These are phyloP conservation scores for Candida tetrigidarum DNA, from an alignment of 1,139 yeast species.

Conservation along the genomic window DNA sequence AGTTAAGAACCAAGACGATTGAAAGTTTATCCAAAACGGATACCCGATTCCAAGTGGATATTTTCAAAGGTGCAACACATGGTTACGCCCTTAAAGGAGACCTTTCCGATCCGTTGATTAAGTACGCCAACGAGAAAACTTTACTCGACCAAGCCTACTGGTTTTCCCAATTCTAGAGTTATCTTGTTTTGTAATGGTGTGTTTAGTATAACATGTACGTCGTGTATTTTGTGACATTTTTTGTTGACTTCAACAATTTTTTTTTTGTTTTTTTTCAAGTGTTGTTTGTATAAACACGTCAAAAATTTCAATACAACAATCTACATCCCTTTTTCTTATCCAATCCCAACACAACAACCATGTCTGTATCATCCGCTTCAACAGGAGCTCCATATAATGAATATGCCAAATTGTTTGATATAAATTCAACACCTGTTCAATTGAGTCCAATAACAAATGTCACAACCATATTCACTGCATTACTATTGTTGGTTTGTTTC, in stretches of 20 bases:
- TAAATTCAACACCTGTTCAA: conserved; percentile 31
- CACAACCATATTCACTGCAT: conserved; percentile 22
- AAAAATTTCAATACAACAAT: neutral
- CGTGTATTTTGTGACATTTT: neutral
- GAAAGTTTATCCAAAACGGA: conserved; percentile 41
- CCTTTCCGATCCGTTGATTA: conserved; percentile 49
- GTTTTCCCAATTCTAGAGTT: neutral
- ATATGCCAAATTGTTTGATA: conserved; percentile 26
- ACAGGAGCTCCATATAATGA: conserved; percentile 38
- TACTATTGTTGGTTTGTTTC: conserved; percentile 36
- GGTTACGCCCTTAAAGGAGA: conserved; percentile 85
- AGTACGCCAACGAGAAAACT: conserved; percentile 72
- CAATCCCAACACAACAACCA: conserved; percentile 1
- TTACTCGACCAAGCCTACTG: conserved; percentile 51
- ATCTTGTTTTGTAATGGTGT: too few species aligned
- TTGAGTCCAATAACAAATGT: conserved; percentile 19
- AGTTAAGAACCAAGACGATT: conserved; percentile 64
- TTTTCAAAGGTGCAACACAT: conserved; percentile 65
- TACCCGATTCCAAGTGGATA: conserved; percentile 58
- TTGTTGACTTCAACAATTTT: neutral
- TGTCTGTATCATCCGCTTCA: conserved; percentile 17
- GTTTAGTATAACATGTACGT: neutral
- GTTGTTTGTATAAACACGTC: neutral
- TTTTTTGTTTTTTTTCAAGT: neutral
- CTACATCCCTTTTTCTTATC: neutral